These are phyloP conservation scores for Camelina sativa DNA, from an alignment of 345 rosid species.

Conservation along the genomic window DNA sequence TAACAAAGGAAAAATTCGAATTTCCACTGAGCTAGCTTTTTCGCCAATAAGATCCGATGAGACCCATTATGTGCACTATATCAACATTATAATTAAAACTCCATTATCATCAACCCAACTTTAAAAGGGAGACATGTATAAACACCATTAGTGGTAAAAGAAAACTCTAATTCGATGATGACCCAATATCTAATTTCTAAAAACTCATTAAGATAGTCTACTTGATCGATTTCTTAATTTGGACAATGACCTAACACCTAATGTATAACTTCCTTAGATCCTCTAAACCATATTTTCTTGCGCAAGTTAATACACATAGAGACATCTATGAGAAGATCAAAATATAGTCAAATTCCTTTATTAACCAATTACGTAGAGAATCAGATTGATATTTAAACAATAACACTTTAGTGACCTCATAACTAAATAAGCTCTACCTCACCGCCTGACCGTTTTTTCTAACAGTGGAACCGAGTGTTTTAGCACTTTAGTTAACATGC, in stretches of 20 bases:
- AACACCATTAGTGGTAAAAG: constrained; percentile 22
- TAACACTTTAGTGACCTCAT: neutral
- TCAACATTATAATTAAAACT: constrained; percentile 24
- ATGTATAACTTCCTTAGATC: neutral
- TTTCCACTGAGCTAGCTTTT: constrained; percentile 34
- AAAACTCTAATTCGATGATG: constrained; percentile 12
- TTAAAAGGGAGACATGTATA: neutral
- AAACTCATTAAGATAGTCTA: constrained; percentile 6
- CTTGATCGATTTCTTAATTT: constrained; percentile 5
- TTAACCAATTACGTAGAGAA: neutral
- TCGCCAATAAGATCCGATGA: constrained; percentile 24
- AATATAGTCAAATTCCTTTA: neutral
- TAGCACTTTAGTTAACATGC: neutral
- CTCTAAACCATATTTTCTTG: constrained; percentile 1
- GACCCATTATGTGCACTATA: constrained; percentile 34
- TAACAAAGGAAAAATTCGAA: neutral
- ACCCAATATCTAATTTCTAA: neutral
- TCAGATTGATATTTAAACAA: neutral
- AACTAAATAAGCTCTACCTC: neutral
- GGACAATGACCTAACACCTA: constrained; percentile 20
- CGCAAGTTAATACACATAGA: neutral
- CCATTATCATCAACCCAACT: constrained; percentile 23
- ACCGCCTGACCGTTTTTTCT: neutral
- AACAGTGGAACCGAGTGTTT: neutral
- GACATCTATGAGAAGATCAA: neutral